phyloP scores from a whole-genome alignment of 257 asterid genomes.

The Coffea canephora region DNA sequence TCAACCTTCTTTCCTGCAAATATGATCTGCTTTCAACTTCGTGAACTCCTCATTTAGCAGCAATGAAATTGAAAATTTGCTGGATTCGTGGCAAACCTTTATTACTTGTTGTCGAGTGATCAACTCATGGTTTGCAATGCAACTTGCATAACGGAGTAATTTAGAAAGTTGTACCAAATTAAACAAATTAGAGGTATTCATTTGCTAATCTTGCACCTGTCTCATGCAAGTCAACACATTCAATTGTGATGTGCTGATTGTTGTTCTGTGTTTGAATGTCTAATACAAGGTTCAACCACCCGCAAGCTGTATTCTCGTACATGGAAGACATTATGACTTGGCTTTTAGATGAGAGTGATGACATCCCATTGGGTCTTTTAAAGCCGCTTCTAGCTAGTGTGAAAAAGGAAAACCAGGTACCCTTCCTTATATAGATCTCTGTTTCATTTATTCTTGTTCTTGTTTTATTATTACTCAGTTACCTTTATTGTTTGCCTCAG shows the following conservation, averaged over 20 bases:
- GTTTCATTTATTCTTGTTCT: background rate
- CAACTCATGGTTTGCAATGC: background rate
- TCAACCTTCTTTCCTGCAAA: background rate
- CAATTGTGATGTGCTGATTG: background rate
- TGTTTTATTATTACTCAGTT: constrained; percentile 2
- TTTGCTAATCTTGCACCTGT: background rate
- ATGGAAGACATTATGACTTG: constrained; percentile 42
- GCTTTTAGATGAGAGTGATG: constrained; percentile 37
- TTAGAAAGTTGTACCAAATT: background rate
- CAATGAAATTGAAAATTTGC: background rate
- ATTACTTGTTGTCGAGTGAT: background rate
- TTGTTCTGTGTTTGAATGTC: constrained; percentile 5
- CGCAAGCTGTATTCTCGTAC: constrained; percentile 24
- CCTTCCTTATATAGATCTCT: constrained; percentile 1
- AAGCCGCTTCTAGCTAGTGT: constrained; percentile 35
- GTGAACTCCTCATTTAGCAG: background rate
- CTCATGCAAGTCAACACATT: background rate
- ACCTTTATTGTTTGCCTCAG: constrained; percentile 24
- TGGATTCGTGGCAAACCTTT: constrained; percentile 1
- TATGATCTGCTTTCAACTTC: background rate
- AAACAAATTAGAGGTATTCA: background rate
- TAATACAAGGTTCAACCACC: constrained; percentile 29
- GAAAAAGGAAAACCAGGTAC: constrained; percentile 36
- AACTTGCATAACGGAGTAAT: background rate
- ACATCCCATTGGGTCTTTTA: constrained; percentile 31